Conservation (phyloP, 1,139 yeast genomes). For the Scheffersomyces stambukii region DNA sequence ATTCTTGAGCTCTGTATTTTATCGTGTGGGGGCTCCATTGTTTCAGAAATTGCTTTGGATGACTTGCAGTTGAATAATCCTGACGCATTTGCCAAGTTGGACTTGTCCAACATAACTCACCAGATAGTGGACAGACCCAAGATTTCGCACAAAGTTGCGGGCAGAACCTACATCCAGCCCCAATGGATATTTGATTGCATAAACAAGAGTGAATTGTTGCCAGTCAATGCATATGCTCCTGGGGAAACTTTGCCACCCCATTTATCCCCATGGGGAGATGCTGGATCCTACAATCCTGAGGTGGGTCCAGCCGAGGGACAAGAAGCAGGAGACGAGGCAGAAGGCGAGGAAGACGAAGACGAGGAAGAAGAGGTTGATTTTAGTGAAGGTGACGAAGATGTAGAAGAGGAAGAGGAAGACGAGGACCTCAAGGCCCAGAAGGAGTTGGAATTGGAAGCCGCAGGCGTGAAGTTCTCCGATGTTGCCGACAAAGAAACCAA, state of each 20-base stretch:
- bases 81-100: constrained; percentile 42
- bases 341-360: constrained; percentile 46
- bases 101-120: constrained; percentile 75
- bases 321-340: constrained; percentile 34
- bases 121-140: constrained; percentile 93
- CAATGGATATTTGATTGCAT: constrained; percentile 96
- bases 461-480: constrained; percentile 76
- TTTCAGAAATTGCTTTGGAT: constrained; percentile 86
- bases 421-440: constrained; percentile 68
- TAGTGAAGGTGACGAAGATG: constrained; percentile 29
- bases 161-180: constrained; percentile 93
- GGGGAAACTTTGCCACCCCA: constrained; percentile 97
- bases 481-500: constrained; percentile 25
- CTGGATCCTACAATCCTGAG: constrained; percentile 83
- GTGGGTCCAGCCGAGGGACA: constrained; percentile 33
- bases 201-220: constrained; percentile 68
- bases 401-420: constrained; percentile 48
- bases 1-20: constrained; percentile 83
- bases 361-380: constrained; percentile 44
- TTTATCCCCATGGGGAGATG: constrained; percentile 98
- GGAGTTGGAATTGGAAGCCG: constrained; percentile 87
- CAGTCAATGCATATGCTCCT: constrained; percentile 81
- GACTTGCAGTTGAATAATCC: constrained; percentile 51
- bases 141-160: constrained; percentile 71
- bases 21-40: constrained; percentile 81